Conservation (phyloP, 1,284 basidiomycete genomes). For the Porogramme epimiltina region DNA sequence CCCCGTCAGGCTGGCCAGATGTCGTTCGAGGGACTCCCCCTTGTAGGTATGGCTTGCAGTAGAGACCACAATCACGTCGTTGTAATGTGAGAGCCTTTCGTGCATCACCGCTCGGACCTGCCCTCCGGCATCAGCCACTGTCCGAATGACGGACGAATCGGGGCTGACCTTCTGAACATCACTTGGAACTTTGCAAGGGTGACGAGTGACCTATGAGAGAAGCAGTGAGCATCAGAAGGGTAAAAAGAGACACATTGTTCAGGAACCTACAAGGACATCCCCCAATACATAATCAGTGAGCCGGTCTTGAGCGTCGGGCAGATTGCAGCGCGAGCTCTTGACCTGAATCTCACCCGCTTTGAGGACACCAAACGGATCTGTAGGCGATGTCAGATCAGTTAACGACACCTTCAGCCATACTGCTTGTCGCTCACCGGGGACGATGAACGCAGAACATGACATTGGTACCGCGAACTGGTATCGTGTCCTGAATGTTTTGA, state of each 20-base stretch:
- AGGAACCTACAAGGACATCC: constrained; percentile 38
- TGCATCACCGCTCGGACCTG: constrained; percentile 43
- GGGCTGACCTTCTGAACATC: constrained; percentile 48
- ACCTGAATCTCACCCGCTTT: constrained; percentile 41
- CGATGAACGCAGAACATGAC: constrained; percentile 42
- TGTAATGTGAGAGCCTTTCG: constrained; percentile 33
- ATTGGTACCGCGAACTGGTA: constrained; percentile 35
- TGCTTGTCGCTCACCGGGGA: constrained; percentile 37
- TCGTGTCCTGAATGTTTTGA: constrained; percentile 26
- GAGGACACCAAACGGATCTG: constrained; percentile 41
- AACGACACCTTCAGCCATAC: background rate
- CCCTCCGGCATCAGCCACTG: too few relatives aligned
- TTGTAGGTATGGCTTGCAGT: constrained; percentile 31
- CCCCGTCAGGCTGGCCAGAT: constrained; percentile 42
- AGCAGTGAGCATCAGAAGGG: background rate
- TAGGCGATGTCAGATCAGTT: too few relatives aligned
- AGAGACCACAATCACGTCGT: constrained; percentile 46
- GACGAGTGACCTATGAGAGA: constrained; percentile 39
- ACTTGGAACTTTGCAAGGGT: constrained; percentile 48
- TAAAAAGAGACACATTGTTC: background rate
- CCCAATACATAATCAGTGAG: constrained; percentile 38
- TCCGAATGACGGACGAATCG: too few relatives aligned
- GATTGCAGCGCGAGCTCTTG: constrained; percentile 32
- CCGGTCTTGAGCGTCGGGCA: constrained; percentile 29
- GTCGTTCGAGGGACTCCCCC: constrained; percentile 26